These are phyloP conservation scores for Aspergillus latus DNA, from an alignment of 2,329 filamentous ascomycete species.

Conservation along the genomic window DNA sequence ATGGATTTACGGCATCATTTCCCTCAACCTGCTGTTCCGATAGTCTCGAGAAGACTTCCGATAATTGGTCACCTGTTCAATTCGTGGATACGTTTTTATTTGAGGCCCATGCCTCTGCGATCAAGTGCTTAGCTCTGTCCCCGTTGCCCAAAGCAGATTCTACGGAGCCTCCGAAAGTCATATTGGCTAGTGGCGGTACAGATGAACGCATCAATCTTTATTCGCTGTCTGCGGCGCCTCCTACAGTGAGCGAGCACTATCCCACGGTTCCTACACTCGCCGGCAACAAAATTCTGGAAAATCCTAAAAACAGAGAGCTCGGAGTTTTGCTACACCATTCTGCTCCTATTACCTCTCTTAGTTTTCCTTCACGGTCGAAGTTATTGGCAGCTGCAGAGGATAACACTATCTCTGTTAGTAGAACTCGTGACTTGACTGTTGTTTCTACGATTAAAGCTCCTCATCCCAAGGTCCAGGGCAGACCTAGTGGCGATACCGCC, in stretches of 20 bases:
- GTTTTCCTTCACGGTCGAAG: constrained; percentile 83
- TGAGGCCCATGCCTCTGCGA: constrained; percentile 85
- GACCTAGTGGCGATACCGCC: constrained; percentile 88
- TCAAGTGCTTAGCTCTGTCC: constrained; percentile 85
- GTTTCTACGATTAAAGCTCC: constrained; percentile 88
- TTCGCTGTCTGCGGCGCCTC: constrained; percentile 72
- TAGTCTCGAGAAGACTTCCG: constrained; percentile 26
- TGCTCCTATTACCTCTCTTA: constrained; percentile 73
- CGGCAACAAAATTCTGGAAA: constrained; percentile 74
- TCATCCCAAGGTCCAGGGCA: constrained; percentile 72
- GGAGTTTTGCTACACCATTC: constrained; percentile 85
- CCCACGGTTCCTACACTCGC: constrained; percentile 65
- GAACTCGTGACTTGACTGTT: constrained; percentile 85
- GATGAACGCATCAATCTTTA: constrained; percentile 96
- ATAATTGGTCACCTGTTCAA: constrained; percentile 47
- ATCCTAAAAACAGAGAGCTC: constrained; percentile 81
- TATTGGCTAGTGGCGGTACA: constrained; percentile 86
- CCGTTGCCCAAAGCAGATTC: constrained; percentile 61
- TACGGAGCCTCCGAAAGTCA: constrained; percentile 69
- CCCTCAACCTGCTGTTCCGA: constrained; percentile 36
- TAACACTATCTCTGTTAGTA: constrained; percentile 82
- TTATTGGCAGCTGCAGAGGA: constrained; percentile 86
- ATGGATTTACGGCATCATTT: constrained; percentile 81
- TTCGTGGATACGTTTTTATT: constrained; percentile 96
- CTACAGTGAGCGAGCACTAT: constrained; percentile 55